A percentile compares a stretch with the other conserved stretches of the same genome.
These are phyloP conservation scores for Eutrema salsugineum DNA, from an alignment of 441 rosid genomes.

Conservation along the genomic window DNA sequence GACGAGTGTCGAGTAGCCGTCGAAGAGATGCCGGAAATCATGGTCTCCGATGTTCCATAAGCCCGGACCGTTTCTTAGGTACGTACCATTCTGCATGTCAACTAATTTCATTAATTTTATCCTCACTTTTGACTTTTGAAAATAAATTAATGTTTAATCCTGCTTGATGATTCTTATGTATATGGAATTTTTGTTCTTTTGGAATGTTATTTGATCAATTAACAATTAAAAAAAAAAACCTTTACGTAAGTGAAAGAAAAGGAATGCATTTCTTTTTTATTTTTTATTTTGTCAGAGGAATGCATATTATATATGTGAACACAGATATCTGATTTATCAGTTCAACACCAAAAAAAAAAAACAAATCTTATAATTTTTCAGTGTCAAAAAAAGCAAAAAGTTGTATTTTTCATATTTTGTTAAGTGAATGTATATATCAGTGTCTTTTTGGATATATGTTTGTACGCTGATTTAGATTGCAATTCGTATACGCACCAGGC, in stretches of 20 bases:
- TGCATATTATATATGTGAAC: too few relatives aligned
- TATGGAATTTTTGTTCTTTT: not conserved
- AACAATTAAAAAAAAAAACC: too few relatives aligned
- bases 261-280: too few relatives aligned
- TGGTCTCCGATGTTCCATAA: slow-evolving; percentile 79
- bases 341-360: too few relatives aligned
- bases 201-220: too few relatives aligned
- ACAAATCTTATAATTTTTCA: too few relatives aligned
- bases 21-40: slow-evolving; percentile 95
- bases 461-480: not conserved
- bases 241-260: too few relatives aligned
- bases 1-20: slow-evolving; percentile 82
- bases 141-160: not conserved
- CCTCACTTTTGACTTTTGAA: not conserved
- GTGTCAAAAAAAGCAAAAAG: too few relatives aligned
- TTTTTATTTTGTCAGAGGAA: too few relatives aligned
- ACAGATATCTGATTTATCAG: too few relatives aligned
- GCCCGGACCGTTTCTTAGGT: slow-evolving; percentile 93
- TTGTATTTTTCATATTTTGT: not conserved
- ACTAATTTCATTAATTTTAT: not conserved
- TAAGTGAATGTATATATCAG: not conserved
- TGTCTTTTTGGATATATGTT: not conserved
- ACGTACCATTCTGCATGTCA: slow-evolving; percentile 84
- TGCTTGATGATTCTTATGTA: not conserved
- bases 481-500: not conserved